Conservation (phyloP, 2,329 filamentous ascomycete genomes). For the Harringtonia aguacate region DNA sequence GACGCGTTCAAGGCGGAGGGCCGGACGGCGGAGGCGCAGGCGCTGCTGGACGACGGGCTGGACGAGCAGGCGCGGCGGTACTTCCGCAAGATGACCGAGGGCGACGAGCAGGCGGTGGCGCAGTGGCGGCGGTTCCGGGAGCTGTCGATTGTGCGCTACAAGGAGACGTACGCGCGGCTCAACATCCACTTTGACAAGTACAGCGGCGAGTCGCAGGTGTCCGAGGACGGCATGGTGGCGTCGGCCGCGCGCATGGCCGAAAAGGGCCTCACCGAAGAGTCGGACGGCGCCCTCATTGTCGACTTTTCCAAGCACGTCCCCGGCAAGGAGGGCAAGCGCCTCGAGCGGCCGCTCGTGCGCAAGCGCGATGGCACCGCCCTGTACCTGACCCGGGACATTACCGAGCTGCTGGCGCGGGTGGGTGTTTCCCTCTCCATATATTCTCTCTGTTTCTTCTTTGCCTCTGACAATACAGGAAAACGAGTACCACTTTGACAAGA, state of each 20-base stretch:
- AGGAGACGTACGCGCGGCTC: conserved; percentile 56
- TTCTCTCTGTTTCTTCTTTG: not conserved
- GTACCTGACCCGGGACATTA: conserved; percentile 70
- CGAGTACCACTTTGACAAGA: conserved; percentile 60
- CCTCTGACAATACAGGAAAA: conserved; percentile 23
- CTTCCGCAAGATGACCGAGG: conserved; percentile 62
- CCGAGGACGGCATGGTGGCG: conserved; percentile 53
- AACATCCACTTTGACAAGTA: conserved; percentile 65
- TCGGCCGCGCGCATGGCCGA: conserved; percentile 52
- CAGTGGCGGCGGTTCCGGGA: conserved; percentile 58
- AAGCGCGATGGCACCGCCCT: conserved; percentile 67
- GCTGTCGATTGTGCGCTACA: conserved; percentile 56
- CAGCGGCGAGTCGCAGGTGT: conserved; percentile 65
- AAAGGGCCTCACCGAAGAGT: conserved; percentile 55
- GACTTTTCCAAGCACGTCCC: conserved; percentile 59
- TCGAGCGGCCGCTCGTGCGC: conserved; percentile 60
- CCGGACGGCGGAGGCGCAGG: conserved; percentile 39
- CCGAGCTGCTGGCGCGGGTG: conserved; percentile 54
- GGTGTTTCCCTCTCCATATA: not conserved
- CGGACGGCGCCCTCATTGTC: conserved; percentile 61
- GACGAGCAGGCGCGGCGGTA: conserved; percentile 67
- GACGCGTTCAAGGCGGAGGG: conserved; percentile 44
- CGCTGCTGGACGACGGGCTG: conserved; percentile 43
- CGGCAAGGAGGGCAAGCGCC: conserved; percentile 56
- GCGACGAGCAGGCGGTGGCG: conserved; percentile 47